Evolutionary conservation across 345 rosid species (phyloP).

Genomic region (Capsella bursapastoris): DNA sequence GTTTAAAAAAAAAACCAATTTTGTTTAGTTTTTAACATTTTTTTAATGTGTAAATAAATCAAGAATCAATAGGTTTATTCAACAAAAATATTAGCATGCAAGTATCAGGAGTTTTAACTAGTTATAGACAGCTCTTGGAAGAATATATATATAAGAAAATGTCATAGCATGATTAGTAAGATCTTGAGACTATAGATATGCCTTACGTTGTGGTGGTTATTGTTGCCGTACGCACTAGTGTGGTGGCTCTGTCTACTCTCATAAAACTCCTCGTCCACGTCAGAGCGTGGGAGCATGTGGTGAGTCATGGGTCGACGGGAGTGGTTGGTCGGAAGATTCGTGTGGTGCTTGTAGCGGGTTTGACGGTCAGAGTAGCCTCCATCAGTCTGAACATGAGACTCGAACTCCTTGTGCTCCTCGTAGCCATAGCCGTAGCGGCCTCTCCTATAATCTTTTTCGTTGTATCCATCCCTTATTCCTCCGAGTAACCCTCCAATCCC

Average conservation of each 20-base stretch:
- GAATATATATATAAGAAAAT: neutral
- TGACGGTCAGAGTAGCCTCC: slow-evolving; percentile 34
- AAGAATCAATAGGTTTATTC: too few relatives aligned
- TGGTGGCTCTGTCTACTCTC: slow-evolving; percentile 9
- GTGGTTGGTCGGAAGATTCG: slow-evolving; percentile 36
- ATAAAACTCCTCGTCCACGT: slow-evolving; percentile 20
- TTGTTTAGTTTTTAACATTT: too few relatives aligned
- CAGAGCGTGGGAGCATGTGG: slow-evolving; percentile 28
- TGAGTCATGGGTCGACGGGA: slow-evolving; percentile 39
- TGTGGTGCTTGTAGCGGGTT: slow-evolving; percentile 10
- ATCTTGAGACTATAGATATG: neutral
- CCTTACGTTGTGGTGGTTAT: slow-evolving; percentile 31
- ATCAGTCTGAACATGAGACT: slow-evolving; percentile 24
- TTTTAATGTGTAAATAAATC: too few relatives aligned
- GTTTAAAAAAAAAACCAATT: too few relatives aligned
- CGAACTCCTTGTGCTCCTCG: slow-evolving; percentile 34
- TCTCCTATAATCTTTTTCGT: neutral
- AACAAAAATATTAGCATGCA: neutral
- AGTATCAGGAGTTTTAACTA: neutral
- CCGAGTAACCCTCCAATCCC: neutral
- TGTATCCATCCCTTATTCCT: too few relatives aligned
- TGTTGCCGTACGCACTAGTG: neutral
- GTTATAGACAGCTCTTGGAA: neutral
- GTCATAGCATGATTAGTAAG: too few relatives aligned
- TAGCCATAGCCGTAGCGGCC: slow-evolving; percentile 8